Percentiles rank a stretch among this genome's conserved stretches.
phyloP scores from a whole-genome alignment of 345 rosid species.

The Boechera retrofracta region DNA sequence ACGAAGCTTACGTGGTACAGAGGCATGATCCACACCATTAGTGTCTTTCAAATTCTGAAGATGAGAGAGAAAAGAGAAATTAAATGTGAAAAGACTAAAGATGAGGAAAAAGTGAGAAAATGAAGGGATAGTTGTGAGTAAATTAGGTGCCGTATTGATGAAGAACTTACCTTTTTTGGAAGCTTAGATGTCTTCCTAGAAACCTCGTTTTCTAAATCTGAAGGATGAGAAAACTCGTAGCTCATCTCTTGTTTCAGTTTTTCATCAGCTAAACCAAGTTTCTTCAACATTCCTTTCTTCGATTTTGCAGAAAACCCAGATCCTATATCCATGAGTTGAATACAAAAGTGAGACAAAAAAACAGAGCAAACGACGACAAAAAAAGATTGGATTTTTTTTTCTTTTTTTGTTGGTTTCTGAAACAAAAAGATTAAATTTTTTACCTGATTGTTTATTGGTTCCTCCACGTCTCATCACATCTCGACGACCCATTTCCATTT shows the following conservation, averaged over 20 bases:
- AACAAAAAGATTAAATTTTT: constrained; percentile 19
- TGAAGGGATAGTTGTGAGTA: constrained; percentile 1
- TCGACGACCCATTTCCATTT: constrained; percentile 62
- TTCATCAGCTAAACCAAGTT: constrained; percentile 54
- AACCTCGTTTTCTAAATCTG: constrained; percentile 43
- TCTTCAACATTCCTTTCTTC: constrained; percentile 61
- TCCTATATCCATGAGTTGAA: constrained; percentile 38
- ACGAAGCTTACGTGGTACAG: constrained; percentile 94
- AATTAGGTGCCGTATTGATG: constrained; percentile 15
- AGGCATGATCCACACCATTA: constrained; percentile 70
- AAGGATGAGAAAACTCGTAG: constrained; percentile 31
- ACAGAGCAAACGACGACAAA: constrained; percentile 23
- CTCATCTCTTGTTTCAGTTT: constrained; percentile 49
- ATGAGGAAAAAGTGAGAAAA: not conserved
- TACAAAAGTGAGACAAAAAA: constrained; percentile 11
- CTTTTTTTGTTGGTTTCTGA: constrained; percentile 31
- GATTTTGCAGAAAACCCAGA: constrained; percentile 56
- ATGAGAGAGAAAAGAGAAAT: not conserved
- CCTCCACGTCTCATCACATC: constrained; percentile 69
- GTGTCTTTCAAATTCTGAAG: constrained; percentile 56
- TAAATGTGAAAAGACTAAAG: not conserved
- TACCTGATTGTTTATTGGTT: constrained; percentile 63
- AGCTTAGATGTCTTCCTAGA: constrained; percentile 56
- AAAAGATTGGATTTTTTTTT: constrained; percentile 32
- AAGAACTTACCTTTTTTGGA: constrained; percentile 55